A percentile compares a stretch with the other conserved stretches of the same genome.
Conservation (phyloP, 768 basidiomycete genomes). For the Trametes maxima region DNA sequence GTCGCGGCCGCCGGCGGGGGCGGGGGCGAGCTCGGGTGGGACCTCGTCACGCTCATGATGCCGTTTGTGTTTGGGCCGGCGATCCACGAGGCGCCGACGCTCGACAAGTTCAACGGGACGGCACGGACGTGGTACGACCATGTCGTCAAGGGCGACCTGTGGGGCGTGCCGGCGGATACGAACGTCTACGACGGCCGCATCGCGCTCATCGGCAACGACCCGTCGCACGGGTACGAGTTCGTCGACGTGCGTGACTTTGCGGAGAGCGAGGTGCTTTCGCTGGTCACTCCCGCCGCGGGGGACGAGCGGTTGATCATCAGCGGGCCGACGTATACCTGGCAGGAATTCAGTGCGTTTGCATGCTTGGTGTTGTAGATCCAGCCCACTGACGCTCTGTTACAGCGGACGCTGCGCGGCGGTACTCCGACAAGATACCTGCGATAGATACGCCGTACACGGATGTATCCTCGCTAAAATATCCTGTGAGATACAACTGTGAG, state of each 20-base stretch:
- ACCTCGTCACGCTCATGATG: conserved; percentile 39
- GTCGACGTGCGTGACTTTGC: conserved; percentile 60
- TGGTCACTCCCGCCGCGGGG: conserved; percentile 52
- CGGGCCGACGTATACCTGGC: conserved; percentile 30
- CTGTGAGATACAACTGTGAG: conserved; percentile 35
- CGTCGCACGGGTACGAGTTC: neutral
- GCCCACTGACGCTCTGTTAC: neutral
- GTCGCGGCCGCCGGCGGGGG: too few relatives aligned
- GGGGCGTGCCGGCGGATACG: neutral
- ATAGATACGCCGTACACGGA: conserved; percentile 18
- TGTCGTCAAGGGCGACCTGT: conserved; percentile 26
- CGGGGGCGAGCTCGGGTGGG: conserved; percentile 29
- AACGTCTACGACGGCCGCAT: too few relatives aligned
- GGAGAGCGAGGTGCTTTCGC: conserved; percentile 50
- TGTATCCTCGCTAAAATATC: conserved; percentile 28
- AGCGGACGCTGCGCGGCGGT: conserved; percentile 14
- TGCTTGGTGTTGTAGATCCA: too few relatives aligned
- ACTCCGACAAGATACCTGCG: conserved; percentile 1
- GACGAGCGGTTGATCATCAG: conserved; percentile 58
- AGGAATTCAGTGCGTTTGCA: conserved; percentile 20
- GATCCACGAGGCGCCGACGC: conserved; percentile 42
- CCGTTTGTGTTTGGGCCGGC: conserved; percentile 42
- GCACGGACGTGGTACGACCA: conserved; percentile 36
- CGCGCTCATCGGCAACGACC: neutral
- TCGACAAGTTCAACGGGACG: conserved; percentile 43